These are phyloP conservation scores for Beverwykella pulmonaria DNA, from an alignment of 495 filamentous ascomycete genomes.

Conservation along the genomic window DNA sequence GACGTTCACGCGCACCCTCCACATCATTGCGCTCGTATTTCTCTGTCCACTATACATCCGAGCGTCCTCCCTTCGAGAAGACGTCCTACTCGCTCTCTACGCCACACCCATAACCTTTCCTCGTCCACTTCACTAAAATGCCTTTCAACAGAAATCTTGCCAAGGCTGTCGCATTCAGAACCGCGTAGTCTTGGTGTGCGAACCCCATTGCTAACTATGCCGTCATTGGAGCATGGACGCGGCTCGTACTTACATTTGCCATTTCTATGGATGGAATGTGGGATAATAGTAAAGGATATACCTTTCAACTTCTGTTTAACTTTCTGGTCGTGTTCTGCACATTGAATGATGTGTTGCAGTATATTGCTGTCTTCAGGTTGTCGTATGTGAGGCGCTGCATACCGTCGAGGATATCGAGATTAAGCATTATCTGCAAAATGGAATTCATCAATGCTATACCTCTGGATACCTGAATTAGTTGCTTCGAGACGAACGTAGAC, in stretches of 20 bases:
- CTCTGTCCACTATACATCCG: conserved; percentile 17
- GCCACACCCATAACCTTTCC: neutral
- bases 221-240: conserved; percentile 2
- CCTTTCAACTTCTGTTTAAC: too few species aligned
- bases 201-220: conserved; percentile 6
- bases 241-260: neutral
- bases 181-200: neutral
- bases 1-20: neutral
- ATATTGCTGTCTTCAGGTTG: too few species aligned
- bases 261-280: neutral
- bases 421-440: too few species aligned
- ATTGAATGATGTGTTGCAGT: too few species aligned
- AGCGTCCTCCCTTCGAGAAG: neutral
- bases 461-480: too few species aligned
- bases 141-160: neutral
- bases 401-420: too few species aligned
- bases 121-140: neutral
- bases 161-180: neutral
- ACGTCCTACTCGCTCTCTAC: neutral
- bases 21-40: neutral
- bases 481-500: too few species aligned
- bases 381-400: too few species aligned
- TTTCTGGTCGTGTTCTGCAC: too few species aligned
- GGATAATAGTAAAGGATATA: neutral
- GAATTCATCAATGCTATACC: too few species aligned